Base-by-base conservation (phyloP, 192 early-diverging fungal species). In the Linnemannia schmuckeri region DNA sequence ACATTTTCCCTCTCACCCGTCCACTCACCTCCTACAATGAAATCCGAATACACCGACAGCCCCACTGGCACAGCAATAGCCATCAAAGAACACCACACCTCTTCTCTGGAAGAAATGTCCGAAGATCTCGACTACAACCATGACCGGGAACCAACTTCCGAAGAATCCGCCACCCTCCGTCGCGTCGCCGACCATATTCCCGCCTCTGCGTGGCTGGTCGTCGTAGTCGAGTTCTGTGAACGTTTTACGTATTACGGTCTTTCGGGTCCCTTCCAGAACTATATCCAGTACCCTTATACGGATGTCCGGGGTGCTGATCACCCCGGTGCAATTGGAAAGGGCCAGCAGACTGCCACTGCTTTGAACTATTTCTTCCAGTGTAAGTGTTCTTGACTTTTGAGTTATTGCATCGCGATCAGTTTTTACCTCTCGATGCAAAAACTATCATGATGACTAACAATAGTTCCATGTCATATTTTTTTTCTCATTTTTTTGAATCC, bases 221-320 rank as follows among this genome's bases (percentile, higher is more conserved):
- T 94, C 70, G 63, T 89, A 22, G 90, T 91, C 55, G 93, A 94
- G 82, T 89, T 93, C 27, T 93, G 92, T 77, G 93, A 94, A 78
- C 91, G 93, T 27, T 94, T 94, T 74, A 92, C 92, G 10, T 93
- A 91, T 80, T 94, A 93, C 77, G 93, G 93, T 84, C 82, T 91
- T 27, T 88, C 88, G 42, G 91, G 91, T 75, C 88, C 90, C 46
- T 92, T 94, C 88, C 91, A 92, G 77, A 90, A 91, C 71, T 93
- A 93, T 75, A 88, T 92, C 52, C 90, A 91, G 72, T 86, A 88
- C 41, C 89, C 89, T 49, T 74, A 82, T 46, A 89, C 89, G 33
- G 66, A 37, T 85, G 75, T 88, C 40, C 75, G 83, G 37, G 82
- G 84, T 78, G 84, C 74, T 22, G 82, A 75, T 18, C 90, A 91